Evolutionary conservation across 495 filamentous ascomycete genomes (phyloP), one percentile per base, ranked within the genome.

Genomic region (Haplographium delicatum): DNA sequence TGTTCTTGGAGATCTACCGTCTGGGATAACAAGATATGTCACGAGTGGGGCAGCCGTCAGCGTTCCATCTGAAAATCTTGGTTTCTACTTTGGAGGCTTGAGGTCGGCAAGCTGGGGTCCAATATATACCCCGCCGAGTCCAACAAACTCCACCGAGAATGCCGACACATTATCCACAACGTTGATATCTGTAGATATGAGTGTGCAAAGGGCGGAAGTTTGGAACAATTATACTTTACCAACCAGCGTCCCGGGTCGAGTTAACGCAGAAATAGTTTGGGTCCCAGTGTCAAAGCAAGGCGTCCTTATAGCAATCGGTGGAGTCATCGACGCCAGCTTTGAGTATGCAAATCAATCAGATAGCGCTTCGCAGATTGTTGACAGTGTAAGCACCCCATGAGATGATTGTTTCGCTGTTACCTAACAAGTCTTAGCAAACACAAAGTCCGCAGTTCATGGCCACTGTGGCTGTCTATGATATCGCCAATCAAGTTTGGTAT

Each of bases 51-150:
- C 74, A 1, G 74, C 71, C 0, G 81, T 74, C 6, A 84, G 73
- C 10, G 80, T 78, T 4, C 83, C 84, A 0, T 86, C 84, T 7
- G 84, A 89, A 63, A 84, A 88, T 51, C 72, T 78, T 45, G 83
- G 78, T 0, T 89, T 82, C 68, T 85, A 87, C 57, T 85, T 89
- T 56, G 75, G 79, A 3, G 85, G 85, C 0, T 69, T 80, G 68
- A 75, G 68, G 20, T 70, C 72, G 0, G 38, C 59, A 5, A 63
- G 64, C 50, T 71, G 65, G 59, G 74, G 76, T 0, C 56, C 68
- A 1, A 73, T 84, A 51, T 50, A 24, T 25, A 73, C 68, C 40
- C 51, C 58, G 13, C 27, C 41, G 4, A 19, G 19, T 4, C 3
- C 28, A 16, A 25, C 42, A 5, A 73, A 73, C 49, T 24, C 40